Percentiles rank a stretch among this genome's conserved stretches.
These are phyloP conservation scores for Boletus tomentosulus DNA, from an alignment of 768 basidiomycete genomes.

Conservation along the genomic window DNA sequence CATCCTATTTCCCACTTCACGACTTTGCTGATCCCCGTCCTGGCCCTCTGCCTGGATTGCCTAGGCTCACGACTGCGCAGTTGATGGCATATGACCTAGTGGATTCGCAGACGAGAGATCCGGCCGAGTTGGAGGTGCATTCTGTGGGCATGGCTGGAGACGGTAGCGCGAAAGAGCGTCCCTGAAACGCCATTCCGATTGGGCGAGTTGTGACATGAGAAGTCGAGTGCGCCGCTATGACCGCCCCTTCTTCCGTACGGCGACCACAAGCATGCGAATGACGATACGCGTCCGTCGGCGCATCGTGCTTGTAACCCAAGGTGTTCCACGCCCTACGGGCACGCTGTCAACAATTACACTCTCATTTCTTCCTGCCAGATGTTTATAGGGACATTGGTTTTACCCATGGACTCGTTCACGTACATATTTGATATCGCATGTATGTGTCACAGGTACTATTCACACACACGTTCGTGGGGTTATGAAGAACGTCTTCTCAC, in stretches of 20 bases:
- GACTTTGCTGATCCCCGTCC: conserved; percentile 1
- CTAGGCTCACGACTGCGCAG: conserved; percentile 28
- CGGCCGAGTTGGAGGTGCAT: conserved; percentile 19
- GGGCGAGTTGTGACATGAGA: not conserved
- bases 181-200: too few relatives aligned
- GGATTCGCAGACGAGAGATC: conserved; percentile 13
- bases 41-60: conserved; percentile 25
- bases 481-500: too few relatives aligned
- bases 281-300: not conserved
- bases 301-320: not conserved
- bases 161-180: conserved; percentile 30
- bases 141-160: conserved; percentile 43
- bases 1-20: conserved; percentile 7
- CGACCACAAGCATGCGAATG: not conserved
- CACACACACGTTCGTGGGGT: not conserved
- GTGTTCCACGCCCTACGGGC: not conserved
- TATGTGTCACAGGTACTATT: not conserved
- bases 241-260: not conserved
- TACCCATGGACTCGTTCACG: not conserved
- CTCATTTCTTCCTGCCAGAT: not conserved
- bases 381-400: not conserved
- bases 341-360: not conserved
- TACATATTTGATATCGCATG: not conserved
- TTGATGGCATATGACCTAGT: conserved; percentile 29
- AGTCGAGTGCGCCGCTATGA: not conserved